Evolutionary conservation across 1,284 basidiomycete species (phyloP).

Genomic region (Singerocomus rubriflavus): DNA sequence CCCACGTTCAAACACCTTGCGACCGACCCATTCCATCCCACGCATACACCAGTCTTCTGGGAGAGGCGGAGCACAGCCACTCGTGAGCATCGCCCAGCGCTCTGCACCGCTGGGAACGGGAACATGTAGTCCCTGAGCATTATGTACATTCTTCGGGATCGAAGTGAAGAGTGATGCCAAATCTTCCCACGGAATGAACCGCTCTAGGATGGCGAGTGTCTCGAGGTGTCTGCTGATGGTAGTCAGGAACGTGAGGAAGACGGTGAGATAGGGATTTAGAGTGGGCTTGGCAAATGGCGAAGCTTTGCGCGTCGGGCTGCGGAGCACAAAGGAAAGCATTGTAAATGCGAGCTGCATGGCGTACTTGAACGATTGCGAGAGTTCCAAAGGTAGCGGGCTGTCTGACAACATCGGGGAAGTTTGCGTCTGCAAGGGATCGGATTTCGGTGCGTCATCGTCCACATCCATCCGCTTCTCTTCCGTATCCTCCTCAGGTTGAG

Average conservation of each 20-base stretch:
- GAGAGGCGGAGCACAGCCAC: conserved; percentile 66
- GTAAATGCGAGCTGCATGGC: conserved; percentile 80
- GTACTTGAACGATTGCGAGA: conserved; percentile 64
- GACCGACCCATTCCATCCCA: conserved; percentile 93
- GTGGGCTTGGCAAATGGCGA: conserved; percentile 55
- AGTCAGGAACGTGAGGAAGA: conserved; percentile 85
- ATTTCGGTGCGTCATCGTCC: conserved; percentile 45
- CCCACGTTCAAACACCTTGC: conserved; percentile 85
- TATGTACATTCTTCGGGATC: conserved; percentile 56
- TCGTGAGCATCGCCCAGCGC: conserved; percentile 60
- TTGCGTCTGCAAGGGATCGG: conserved; percentile 19
- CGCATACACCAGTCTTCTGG: conserved; percentile 95
- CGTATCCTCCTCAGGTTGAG: conserved; percentile 35
- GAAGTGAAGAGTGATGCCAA: conserved; percentile 66
- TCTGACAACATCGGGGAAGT: conserved; percentile 42
- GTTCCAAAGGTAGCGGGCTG: conserved; percentile 35
- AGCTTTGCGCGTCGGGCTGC: conserved; percentile 59
- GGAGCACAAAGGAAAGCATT: conserved; percentile 73
- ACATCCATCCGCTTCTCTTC: conserved; percentile 69
- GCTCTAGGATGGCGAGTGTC: conserved; percentile 63
- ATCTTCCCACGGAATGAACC: conserved; percentile 82
- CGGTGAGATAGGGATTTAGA: conserved; percentile 84
- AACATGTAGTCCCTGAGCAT: conserved; percentile 40
- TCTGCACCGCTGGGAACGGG: conserved; percentile 29
- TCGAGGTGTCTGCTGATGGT: conserved; percentile 68